Percentiles rank a stretch among this genome's conserved stretches.
phyloP scores from a whole-genome alignment of 768 basidiomycete genomes.

The Jaapia argillacea region DNA sequence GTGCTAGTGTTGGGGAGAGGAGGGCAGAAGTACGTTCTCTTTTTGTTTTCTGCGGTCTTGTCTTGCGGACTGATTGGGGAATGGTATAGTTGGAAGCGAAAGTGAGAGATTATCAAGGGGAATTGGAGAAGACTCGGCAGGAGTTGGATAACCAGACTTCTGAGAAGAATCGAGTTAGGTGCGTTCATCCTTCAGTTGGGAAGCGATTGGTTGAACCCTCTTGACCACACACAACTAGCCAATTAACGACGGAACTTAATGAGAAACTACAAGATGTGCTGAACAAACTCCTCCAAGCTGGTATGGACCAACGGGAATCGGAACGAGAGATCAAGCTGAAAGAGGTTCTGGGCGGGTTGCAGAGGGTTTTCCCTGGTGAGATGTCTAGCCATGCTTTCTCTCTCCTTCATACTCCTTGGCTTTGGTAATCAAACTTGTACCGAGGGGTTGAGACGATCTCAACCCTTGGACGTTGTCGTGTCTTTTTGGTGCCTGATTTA shows the following conservation, averaged over 20 bases:
- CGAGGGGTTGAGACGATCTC: no score
- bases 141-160: conserved; percentile 81
- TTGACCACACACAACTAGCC: conserved; percentile 33
- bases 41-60: no score
- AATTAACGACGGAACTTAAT: conserved; percentile 84
- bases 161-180: conserved; percentile 76
- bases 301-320: conserved; percentile 78
- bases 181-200: conserved; percentile 14
- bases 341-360: conserved; percentile 75
- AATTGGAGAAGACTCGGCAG: conserved; percentile 57
- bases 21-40: no score
- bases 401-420: no score
- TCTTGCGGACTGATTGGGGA: no score
- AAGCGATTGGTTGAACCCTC: neutral
- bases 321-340: conserved; percentile 79
- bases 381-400: conserved; percentile 3
- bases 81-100: conserved; percentile 56
- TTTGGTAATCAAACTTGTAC: no score
- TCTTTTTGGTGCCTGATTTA: neutral
- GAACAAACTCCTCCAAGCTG: conserved; percentile 80
- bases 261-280: conserved; percentile 82
- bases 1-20: conserved; percentile 50
- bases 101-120: conserved; percentile 41
- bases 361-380: conserved; percentile 84
- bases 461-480: no score